Conservation (phyloP, 1,284 basidiomycete genomes). For the Coniferiporia weirii region DNA sequence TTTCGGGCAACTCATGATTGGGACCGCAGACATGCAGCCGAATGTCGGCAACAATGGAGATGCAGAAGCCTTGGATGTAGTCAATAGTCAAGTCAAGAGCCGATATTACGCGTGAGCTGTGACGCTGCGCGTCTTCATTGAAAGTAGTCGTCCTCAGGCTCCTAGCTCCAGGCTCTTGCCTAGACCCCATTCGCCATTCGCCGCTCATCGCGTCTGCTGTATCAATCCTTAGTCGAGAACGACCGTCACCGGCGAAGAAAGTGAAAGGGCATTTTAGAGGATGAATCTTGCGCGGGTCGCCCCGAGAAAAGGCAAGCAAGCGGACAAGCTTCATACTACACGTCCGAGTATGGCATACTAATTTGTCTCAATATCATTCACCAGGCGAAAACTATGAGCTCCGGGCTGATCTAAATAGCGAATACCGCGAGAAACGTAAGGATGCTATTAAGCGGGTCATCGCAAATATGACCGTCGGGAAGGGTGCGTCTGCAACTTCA, state of each 20-base stretch:
- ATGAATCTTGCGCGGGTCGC: conserved; percentile 34
- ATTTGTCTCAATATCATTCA: background rate
- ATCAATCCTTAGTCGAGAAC: background rate
- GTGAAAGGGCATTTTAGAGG: background rate
- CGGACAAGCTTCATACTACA: background rate
- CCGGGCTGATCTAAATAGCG: conserved; percentile 91
- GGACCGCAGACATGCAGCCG: too few species aligned
- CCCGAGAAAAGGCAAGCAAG: conserved; percentile 50
- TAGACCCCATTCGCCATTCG: background rate
- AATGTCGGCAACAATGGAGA: too few species aligned
- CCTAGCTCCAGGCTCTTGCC: too few species aligned
- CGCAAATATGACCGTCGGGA: conserved; percentile 94
- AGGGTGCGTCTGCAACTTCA: conserved; percentile 47
- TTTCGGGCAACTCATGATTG: too few species aligned
- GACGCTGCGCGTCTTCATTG: too few species aligned
- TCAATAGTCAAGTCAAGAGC: too few species aligned
- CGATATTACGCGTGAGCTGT: too few species aligned
- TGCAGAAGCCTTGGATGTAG: too few species aligned
- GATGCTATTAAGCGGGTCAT: conserved; percentile 98
- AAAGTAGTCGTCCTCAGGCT: too few species aligned
- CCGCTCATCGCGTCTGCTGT: background rate
- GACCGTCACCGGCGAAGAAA: background rate
- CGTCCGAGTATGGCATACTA: background rate
- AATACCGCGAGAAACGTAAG: conserved; percentile 92
- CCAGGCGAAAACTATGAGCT: conserved; percentile 90